Percentiles rank a stretch among this genome's conserved stretches.
phyloP scores from a whole-genome alignment of 116 monocot genomes.

The Zostera marina region DNA sequence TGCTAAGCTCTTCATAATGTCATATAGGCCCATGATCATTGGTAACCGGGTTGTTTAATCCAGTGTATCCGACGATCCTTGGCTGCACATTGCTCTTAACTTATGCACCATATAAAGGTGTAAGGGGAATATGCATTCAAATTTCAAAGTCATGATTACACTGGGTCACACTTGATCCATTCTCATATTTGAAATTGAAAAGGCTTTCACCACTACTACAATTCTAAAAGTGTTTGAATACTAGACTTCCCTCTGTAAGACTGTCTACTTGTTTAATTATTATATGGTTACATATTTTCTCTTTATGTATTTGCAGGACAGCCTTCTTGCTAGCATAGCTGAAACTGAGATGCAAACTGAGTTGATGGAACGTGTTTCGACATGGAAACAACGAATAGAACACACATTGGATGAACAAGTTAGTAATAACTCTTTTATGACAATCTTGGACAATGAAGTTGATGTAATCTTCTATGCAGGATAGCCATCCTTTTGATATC shows the following conservation, averaged over 20 bases:
- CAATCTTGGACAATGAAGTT: not conserved
- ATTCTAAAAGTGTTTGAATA: too few relatives aligned
- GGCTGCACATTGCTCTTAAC: too few relatives aligned
- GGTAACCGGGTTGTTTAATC: too few relatives aligned
- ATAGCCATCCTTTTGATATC: conserved; percentile 67
- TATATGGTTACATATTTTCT: not conserved
- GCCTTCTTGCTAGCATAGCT: conserved; percentile 75
- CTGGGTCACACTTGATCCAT: too few relatives aligned
- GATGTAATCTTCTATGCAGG: conserved; percentile 18
- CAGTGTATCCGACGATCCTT: too few relatives aligned
- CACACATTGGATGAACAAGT: conserved; percentile 63
- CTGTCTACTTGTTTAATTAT: not conserved
- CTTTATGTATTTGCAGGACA: conserved; percentile 31
- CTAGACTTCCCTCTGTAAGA: not conserved
- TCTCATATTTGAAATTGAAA: too few relatives aligned
- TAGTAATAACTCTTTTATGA: not conserved
- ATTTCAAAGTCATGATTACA: too few relatives aligned
- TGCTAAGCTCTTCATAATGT: too few relatives aligned
- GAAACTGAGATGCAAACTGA: conserved; percentile 85
- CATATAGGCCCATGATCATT: too few relatives aligned
- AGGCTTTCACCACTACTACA: too few relatives aligned
- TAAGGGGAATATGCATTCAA: too few relatives aligned
- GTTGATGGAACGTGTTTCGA: conserved; percentile 62
- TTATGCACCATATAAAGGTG: too few relatives aligned
- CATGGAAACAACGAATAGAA: conserved; percentile 83